These are phyloP conservation scores for Naematelia aurantialba DNA, from an alignment of 768 basidiomycete species.

Conservation along the genomic window DNA sequence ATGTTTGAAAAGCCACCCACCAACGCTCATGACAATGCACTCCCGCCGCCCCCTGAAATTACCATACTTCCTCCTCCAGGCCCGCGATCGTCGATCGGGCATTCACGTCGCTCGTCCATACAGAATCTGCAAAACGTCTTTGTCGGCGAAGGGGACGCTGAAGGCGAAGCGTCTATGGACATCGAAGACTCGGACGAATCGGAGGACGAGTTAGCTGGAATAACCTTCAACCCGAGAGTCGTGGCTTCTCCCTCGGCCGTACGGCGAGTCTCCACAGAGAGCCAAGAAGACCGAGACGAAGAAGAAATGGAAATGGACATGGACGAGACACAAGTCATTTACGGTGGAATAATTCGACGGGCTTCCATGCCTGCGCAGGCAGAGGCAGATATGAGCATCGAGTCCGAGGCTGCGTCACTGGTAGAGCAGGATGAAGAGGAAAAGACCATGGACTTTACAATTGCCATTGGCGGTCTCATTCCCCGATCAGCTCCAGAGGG, in stretches of 20 bases:
- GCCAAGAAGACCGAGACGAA: neutral
- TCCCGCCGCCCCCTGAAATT: conserved; percentile 5
- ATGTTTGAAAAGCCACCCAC: conserved; percentile 12
- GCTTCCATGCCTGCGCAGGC: conserved; percentile 19
- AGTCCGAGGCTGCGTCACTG: conserved; percentile 3
- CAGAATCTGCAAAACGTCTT: conserved; percentile 18
- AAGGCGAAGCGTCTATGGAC: conserved; percentile 41
- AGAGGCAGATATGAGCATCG: conserved; percentile 15
- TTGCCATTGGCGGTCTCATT: conserved; percentile 47
- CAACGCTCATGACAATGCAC: conserved; percentile 12
- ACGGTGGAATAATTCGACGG: conserved; percentile 33
- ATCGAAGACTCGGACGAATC: conserved; percentile 33
- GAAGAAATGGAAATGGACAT: conserved; percentile 39
- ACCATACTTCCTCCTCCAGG: neutral
- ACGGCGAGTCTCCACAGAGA: neutral
- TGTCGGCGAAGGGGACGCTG: conserved; percentile 15
- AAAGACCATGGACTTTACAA: conserved; percentile 51
- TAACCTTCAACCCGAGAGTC: neutral
- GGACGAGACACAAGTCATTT: conserved; percentile 43
- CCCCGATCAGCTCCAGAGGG: conserved; percentile 43
- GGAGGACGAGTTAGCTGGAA: conserved; percentile 7
- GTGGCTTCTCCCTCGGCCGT: neutral
- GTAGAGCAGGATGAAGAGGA: conserved; percentile 19
- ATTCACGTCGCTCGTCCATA: conserved; percentile 29
- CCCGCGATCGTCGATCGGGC: conserved; percentile 11